A percentile compares a stretch with the other conserved stretches of the same genome.
phyloP scores from a whole-genome alignment of 208 protist genomes.

The Angomonas deanei region DNA sequence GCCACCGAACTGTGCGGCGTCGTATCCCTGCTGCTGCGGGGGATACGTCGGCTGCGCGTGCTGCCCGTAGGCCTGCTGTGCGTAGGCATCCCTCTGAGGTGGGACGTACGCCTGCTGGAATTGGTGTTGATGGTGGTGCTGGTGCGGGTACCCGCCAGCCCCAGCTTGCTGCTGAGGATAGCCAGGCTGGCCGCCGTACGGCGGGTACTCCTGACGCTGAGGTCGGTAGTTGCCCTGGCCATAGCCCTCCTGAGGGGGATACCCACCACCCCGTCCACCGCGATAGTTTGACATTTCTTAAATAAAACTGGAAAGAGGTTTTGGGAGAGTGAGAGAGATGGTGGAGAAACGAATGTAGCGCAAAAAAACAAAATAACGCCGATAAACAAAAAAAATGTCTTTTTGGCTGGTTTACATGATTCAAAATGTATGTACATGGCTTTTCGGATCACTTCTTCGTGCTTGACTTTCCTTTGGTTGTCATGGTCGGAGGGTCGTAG shows the following conservation, averaged over 20 bases:
- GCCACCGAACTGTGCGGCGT: neutral
- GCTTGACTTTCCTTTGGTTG: constrained; percentile 23
- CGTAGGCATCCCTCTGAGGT: neutral
- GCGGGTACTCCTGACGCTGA: constrained; percentile 2
- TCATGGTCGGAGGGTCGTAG: constrained; percentile 67
- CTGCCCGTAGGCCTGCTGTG: neutral
- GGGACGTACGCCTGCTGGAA: neutral
- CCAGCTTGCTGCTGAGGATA: too few relatives aligned
- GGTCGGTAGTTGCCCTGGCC: neutral
- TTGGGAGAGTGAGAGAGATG: neutral
- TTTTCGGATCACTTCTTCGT: too few relatives aligned
- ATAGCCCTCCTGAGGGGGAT: neutral
- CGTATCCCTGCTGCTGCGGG: constrained; percentile 1
- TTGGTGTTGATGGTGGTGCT: neutral
- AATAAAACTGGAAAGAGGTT: neutral
- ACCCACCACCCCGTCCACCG: neutral
- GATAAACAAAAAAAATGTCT: neutral
- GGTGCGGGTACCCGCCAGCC: neutral
- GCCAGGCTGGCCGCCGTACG: constrained; percentile 2
- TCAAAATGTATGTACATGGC: too few relatives aligned
- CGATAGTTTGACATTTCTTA: neutral
- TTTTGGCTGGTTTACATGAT: too few relatives aligned
- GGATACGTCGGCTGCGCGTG: neutral
- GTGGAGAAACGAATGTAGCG: neutral
- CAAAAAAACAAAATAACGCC: neutral